Evolutionary conservation across 78 protist genomes (phyloP).

Genomic region (Dictyostelium discoideum): DNA sequence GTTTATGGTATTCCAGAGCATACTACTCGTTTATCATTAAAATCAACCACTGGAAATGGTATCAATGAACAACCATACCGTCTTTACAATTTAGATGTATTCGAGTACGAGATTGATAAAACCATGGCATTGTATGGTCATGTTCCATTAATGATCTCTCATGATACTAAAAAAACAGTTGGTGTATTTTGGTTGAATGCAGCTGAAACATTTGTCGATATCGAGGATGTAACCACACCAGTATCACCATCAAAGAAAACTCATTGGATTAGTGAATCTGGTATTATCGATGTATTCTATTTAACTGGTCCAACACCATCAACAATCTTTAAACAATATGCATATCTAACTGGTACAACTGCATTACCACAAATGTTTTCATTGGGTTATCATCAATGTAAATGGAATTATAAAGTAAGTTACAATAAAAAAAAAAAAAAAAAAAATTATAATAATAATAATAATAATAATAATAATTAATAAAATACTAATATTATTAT

Average conservation of each 20-base stretch:
- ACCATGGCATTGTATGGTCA: constrained; percentile 96
- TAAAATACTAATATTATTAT: neutral
- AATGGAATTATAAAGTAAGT: constrained; percentile 98
- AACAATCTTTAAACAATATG: constrained; percentile 85
- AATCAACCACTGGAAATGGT: constrained; percentile 64
- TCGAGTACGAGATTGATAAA: constrained; percentile 94
- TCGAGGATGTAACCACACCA: constrained; percentile 23
- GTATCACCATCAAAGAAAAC: constrained; percentile 54
- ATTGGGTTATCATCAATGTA: constrained; percentile 99
- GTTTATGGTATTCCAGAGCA: constrained; percentile 97
- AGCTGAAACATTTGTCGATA: constrained; percentile 96
- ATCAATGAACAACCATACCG: constrained; percentile 94
- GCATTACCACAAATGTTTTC: constrained; percentile 95
- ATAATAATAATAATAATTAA: constrained; percentile 40
- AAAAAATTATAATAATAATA: no score
- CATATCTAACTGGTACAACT: constrained; percentile 92
- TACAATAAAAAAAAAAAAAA: neutral
- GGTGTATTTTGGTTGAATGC: constrained; percentile 96
- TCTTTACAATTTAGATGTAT: constrained; percentile 97
- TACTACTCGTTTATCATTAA: constrained; percentile 85
- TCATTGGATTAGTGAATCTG: constrained; percentile 95
- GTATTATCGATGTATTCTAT: constrained; percentile 93
- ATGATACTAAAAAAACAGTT: constrained; percentile 57
- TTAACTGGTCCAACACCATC: constrained; percentile 90
- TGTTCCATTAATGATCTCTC: constrained; percentile 95